Conservation (phyloP, 139 green algal species). For the Penium margaritaceum region DNA sequence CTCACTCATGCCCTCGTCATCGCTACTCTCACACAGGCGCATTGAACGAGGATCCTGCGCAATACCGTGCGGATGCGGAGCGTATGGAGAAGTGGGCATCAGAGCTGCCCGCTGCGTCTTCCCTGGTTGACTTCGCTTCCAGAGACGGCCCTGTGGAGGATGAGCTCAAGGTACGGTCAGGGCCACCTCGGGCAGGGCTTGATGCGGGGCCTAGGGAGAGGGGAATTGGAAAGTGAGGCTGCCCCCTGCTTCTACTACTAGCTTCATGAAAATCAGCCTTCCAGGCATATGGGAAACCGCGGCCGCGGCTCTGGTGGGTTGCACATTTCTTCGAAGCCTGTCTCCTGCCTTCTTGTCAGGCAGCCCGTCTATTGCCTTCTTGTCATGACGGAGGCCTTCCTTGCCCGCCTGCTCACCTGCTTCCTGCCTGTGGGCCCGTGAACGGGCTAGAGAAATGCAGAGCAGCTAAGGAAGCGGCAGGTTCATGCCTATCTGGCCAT, state of each 20-base stretch:
- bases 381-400: not conserved
- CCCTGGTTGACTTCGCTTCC: constrained; percentile 6
- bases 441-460: no score
- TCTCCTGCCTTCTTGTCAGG: no score
- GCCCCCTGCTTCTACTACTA: no score
- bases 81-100: constrained; percentile 43
- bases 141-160: constrained; percentile 25
- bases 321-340: not conserved
- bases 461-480: no score
- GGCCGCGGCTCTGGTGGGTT: not conserved
- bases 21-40: constrained; percentile 1
- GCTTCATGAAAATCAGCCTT: no score
- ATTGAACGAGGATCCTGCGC: constrained; percentile 37
- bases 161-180: constrained; percentile 26
- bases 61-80: constrained; percentile 40
- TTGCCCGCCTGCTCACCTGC: not conserved
- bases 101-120: not conserved
- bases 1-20: not conserved
- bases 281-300: no score
- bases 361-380: no score
- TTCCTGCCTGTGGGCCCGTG: no score
- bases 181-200: no score
- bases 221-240: not conserved
- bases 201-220: not conserved
- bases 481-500: no score